phyloP scores from a whole-genome alignment of 75 land plant genomes.

The Azolla pinnata region DNA sequence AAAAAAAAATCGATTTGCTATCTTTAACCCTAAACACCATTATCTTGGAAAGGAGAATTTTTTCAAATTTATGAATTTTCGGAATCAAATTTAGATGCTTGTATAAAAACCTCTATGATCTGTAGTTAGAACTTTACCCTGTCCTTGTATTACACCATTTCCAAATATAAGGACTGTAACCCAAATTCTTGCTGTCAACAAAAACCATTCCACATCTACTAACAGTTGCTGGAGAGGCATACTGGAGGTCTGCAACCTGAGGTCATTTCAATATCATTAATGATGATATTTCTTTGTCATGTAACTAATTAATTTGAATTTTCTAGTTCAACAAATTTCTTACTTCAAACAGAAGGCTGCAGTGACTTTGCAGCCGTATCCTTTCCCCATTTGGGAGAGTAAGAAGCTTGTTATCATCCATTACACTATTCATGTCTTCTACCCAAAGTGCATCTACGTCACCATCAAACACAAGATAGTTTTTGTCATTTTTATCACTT shows the following conservation, averaged over 20 bases:
- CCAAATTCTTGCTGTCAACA: conserved; percentile 32
- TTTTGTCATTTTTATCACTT: conserved; percentile 12
- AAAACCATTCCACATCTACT: conserved; percentile 37
- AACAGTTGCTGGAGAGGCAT: conserved; percentile 35
- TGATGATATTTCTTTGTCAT: too few species aligned
- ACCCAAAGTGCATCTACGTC: conserved; percentile 35
- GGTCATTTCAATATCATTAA: too few species aligned
- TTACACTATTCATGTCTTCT: conserved; percentile 36
- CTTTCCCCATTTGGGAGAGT: conserved; percentile 38
- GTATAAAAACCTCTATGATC: too few species aligned
- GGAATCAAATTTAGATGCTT: too few species aligned
- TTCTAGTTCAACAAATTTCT: neutral
- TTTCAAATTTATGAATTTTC: too few species aligned
- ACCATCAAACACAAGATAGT: conserved; percentile 29
- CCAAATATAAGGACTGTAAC: conserved; percentile 24
- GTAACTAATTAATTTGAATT: too few species aligned
- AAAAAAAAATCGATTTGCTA: too few species aligned
- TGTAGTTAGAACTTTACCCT: too few species aligned
- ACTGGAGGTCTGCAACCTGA: conserved; percentile 27
- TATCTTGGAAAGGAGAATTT: too few species aligned
- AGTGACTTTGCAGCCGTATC: conserved; percentile 30
- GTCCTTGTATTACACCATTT: conserved; percentile 25
- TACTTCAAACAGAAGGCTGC: conserved; percentile 29
- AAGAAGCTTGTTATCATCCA: conserved; percentile 34
- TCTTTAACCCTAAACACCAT: too few species aligned